Evolutionary conservation across 2,329 filamentous ascomycete genomes (phyloP), one percentile per base, ranked within the genome.

Genomic region (Aspergillus niger): DNA sequence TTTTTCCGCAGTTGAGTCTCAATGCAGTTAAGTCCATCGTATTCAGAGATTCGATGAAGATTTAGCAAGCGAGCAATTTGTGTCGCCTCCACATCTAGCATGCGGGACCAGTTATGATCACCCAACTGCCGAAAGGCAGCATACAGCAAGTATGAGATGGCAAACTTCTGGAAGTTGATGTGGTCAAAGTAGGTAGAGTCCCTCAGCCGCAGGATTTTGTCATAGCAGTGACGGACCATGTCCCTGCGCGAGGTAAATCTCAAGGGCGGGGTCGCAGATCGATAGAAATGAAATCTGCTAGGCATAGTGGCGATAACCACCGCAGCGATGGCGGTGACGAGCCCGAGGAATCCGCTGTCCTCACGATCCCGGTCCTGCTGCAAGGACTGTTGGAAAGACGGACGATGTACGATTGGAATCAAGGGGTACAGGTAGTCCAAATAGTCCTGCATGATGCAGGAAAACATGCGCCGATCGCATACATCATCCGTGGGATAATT

Each of bases 1-100:
- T 75, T 77, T 53, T 77, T 76, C 10, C 76, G 64, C 3, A 77
- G 62, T 44, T 77, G 75, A 0, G 67, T 71, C 53, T 77, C 73
- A 13, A 76, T 72, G 36, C 62, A 66, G 41, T 74, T 72, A 2
- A 74, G 63, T 1, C 70, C 72, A 10, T 66, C 66, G 50, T 76
- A 76, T 15, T 69, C 70, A 0, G 71, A 69, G 0, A 75, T 67
- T 2, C 66, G 63, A 53, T 77, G 76, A 2, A 77, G 24, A 22
- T 65, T 65, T n/a, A 67, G 32, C 0, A 77, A 58, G 2, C 75
- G 68, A 0, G 70, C 73, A 6, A 77, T 63, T 57, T 77, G 75
- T 65, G 73, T 67, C 1, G 69, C 67, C 56, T 78, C 76, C 3
- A 72, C 71, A 36, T 76, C 74, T 11, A 76, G 60, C 73, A 77